Conservation (phyloP, 345 rosid species). For the Citrus australasica region DNA sequence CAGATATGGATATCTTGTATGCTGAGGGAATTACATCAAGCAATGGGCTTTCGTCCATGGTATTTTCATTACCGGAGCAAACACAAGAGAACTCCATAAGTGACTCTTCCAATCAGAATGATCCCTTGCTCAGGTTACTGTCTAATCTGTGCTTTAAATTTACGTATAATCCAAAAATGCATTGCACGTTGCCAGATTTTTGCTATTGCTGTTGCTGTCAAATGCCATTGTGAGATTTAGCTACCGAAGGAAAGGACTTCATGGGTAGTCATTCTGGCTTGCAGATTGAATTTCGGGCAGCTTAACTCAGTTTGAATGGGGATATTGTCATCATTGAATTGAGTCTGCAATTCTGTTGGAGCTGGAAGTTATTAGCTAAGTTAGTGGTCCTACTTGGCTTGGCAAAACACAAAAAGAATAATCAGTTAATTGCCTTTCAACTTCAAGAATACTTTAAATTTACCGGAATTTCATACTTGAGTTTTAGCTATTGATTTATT, state of each 20-base stretch:
- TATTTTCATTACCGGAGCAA: constrained; percentile 59
- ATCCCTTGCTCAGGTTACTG: constrained; percentile 51
- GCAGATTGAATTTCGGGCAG: background rate
- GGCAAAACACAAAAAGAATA: background rate
- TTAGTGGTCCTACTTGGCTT: background rate
- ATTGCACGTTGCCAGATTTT: constrained; percentile 1
- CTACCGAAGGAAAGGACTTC: background rate
- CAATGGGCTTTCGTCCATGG: constrained; percentile 67
- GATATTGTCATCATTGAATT: background rate
- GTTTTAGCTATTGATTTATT: background rate
- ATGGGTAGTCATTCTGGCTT: background rate
- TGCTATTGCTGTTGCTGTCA: background rate
- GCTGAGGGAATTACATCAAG: constrained; percentile 71
- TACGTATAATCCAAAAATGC: background rate
- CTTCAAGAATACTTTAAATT: background rate
- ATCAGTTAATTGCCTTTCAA: background rate
- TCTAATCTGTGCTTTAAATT: background rate
- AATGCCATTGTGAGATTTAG: background rate
- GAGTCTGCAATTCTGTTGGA: background rate
- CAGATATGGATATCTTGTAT: constrained; percentile 78
- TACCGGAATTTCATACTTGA: background rate
- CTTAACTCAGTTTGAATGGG: background rate
- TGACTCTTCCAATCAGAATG: constrained; percentile 36
- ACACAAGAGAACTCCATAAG: constrained; percentile 23
- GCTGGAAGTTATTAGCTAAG: background rate